These are phyloP conservation scores for Pythium brassicae DNA, from an alignment of 352 stramenopile genomes.

Conservation along the genomic window DNA sequence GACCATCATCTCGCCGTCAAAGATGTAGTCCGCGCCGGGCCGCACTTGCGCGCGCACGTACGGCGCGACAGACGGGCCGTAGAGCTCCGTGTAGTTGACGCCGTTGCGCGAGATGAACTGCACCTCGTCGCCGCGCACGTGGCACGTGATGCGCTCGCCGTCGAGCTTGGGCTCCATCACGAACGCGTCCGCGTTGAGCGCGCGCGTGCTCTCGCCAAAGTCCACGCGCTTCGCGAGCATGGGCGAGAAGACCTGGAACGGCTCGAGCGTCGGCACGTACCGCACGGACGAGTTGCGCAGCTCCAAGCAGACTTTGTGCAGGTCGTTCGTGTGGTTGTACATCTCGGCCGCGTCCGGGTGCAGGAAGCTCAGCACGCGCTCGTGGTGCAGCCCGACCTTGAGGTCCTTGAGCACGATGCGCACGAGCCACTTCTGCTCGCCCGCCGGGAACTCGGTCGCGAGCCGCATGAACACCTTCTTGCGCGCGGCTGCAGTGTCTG, in stretches of 20 bases:
- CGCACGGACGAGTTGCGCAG: conserved; percentile 75
- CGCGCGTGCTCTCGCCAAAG: conserved; percentile 76
- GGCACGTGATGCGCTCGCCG: conserved; percentile 79
- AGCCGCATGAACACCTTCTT: conserved; percentile 71
- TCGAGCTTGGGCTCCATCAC: conserved; percentile 85
- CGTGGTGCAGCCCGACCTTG: conserved; percentile 80
- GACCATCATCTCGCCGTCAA: conserved; percentile 88
- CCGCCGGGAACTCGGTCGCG: conserved; percentile 64
- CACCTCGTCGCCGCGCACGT: conserved; percentile 50
- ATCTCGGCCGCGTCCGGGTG: conserved; percentile 81
- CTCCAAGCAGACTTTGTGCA: conserved; percentile 69
- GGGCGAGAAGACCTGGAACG: conserved; percentile 82
- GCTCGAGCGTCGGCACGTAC: conserved; percentile 75
- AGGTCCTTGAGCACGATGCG: conserved; percentile 84
- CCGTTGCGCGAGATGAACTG: conserved; percentile 86
- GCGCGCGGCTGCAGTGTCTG: conserved; percentile 34
- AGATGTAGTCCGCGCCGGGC: conserved; percentile 58
- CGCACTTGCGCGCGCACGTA: conserved; percentile 62
- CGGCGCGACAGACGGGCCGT: conserved; percentile 52
- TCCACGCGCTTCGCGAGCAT: conserved; percentile 85
- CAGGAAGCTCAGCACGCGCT: conserved; percentile 75
- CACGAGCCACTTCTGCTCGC: conserved; percentile 83
- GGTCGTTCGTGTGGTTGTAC: conserved; percentile 87
- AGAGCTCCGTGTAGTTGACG: conserved; percentile 78
- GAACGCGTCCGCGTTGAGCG: conserved; percentile 66